Evolutionary conservation across 495 filamentous ascomycete species (phyloP).

Genomic region (Lophiostoma macrostomum): DNA sequence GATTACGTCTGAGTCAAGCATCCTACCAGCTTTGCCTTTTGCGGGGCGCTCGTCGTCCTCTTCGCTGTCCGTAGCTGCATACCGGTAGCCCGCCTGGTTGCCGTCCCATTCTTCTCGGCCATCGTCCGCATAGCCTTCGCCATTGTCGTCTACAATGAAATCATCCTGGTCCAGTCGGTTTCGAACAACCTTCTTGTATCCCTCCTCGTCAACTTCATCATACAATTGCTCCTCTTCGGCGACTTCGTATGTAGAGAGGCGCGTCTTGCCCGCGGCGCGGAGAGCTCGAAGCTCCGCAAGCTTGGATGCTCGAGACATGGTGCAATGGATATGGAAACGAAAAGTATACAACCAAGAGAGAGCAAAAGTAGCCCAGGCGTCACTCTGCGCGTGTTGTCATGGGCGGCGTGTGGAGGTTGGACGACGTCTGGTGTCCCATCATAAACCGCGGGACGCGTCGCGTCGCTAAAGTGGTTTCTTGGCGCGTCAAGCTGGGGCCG

Average conservation of each 20-base stretch:
- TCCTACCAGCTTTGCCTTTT: constrained; percentile 61
- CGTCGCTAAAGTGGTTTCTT: constrained; percentile 23
- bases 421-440: too few relatives aligned
- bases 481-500: background rate
- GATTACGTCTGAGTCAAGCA: background rate
- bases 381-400: constrained; percentile 1
- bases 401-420: constrained; percentile 5
- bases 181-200: constrained; percentile 93
- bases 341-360: constrained; percentile 1
- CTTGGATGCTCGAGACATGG: constrained; percentile 39
- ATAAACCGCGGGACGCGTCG: constrained; percentile 2
- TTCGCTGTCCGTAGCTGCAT: constrained; percentile 63
- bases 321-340: constrained; percentile 7
- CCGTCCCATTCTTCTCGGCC: constrained; percentile 95
- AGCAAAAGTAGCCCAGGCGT: background rate
- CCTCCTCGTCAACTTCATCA: constrained; percentile 94
- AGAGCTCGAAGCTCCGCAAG: constrained; percentile 81
- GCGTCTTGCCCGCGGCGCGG: constrained; percentile 85
- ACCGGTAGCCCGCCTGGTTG: constrained; percentile 57
- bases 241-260: constrained; percentile 82
- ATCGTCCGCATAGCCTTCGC: constrained; percentile 77
- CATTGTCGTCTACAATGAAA: constrained; percentile 72
- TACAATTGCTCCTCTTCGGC: constrained; percentile 82
- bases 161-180: constrained; percentile 89
- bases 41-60: constrained; percentile 65